Percentiles rank a stretch among this genome's conserved stretches.
phyloP scores from a whole-genome alignment of 805 yeast genomes.

The Yarrowia sp. region DNA sequence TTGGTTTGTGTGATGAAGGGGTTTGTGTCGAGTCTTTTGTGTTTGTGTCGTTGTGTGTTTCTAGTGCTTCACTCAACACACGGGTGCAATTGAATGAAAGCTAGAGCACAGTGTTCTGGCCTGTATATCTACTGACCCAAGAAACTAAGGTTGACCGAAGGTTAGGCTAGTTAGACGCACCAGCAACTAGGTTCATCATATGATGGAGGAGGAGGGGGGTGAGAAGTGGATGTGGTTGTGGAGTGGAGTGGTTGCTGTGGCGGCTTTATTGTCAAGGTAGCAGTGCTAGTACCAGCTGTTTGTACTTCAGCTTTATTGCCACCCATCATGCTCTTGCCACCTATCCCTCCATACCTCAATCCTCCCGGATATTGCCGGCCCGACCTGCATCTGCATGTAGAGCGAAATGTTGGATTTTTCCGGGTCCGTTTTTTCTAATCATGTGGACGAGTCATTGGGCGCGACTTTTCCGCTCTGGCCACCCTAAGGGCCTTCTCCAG shows the following conservation, averaged over 20 bases:
- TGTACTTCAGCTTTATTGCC: not conserved
- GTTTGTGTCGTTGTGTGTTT: not conserved
- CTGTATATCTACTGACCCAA: constrained; percentile 22
- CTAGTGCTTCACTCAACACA: not conserved
- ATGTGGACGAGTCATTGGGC: constrained; percentile 8
- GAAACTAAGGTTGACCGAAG: constrained; percentile 13
- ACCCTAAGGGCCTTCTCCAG: not conserved
- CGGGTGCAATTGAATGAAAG: constrained; percentile 17
- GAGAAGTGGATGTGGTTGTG: not conserved
- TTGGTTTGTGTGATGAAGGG: not conserved
- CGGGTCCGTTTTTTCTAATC: constrained; percentile 11
- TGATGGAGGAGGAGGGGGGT: constrained; percentile 23
- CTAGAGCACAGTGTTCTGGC: constrained; percentile 3
- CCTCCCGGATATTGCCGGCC: constrained; percentile 26
- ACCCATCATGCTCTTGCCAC: not conserved
- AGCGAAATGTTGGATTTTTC: constrained; percentile 37
- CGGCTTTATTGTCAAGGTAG: too few relatives aligned
- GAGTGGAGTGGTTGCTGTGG: too few relatives aligned
- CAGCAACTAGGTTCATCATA: constrained; percentile 35
- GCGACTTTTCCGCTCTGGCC: too few relatives aligned
- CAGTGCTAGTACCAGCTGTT: not conserved
- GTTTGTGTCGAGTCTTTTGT: not conserved
- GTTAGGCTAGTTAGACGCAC: constrained; percentile 33
- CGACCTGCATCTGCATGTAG: constrained; percentile 39
- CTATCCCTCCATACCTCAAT: not conserved